Evolutionary conservation across 495 filamentous ascomycete species (phyloP).

Genomic region (Astrothelium macrocarpum): DNA sequence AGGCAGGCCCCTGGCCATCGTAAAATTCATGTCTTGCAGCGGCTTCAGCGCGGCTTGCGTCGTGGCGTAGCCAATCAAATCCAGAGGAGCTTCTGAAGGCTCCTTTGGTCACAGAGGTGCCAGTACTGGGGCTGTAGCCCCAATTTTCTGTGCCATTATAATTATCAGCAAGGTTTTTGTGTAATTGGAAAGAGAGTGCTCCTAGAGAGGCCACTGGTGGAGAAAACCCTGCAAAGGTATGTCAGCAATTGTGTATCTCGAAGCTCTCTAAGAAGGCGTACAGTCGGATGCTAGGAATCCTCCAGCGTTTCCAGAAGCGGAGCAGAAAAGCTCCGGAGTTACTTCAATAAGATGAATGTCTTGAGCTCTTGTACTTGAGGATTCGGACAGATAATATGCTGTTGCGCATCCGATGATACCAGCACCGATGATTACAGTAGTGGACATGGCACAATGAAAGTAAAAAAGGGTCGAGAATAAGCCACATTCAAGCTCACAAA

Average conservation of each 20-base stretch:
- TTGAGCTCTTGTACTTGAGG: slow-evolving; percentile 36
- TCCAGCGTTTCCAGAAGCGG: slow-evolving; percentile 62
- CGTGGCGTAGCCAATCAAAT: slow-evolving; percentile 51
- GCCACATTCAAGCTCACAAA: background rate
- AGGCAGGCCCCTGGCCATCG: slow-evolving; percentile 38
- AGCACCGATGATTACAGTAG: slow-evolving; percentile 63
- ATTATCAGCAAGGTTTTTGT: slow-evolving; percentile 48
- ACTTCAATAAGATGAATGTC: slow-evolving; percentile 63
- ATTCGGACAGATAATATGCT: slow-evolving; percentile 61
- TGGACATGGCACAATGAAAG: slow-evolving; percentile 8
- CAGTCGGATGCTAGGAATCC: slow-evolving; percentile 71
- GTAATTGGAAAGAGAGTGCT: slow-evolving; percentile 58
- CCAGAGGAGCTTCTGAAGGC: slow-evolving; percentile 8
- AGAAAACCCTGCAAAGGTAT: slow-evolving; percentile 28
- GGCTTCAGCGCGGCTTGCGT: slow-evolving; percentile 52
- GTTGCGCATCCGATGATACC: slow-evolving; percentile 75
- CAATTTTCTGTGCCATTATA: slow-evolving; percentile 52
- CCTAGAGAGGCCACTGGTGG: slow-evolving; percentile 47
- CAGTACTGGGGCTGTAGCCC: slow-evolving; percentile 58
- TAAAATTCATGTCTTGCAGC: slow-evolving; percentile 31
- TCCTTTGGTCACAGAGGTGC: slow-evolving; percentile 42
- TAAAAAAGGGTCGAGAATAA: slow-evolving; percentile 18
- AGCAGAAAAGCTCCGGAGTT: slow-evolving; percentile 54
- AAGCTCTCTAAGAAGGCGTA: slow-evolving; percentile 22
- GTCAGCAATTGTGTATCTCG: background rate